Evolutionary conservation across 2,329 filamentous ascomycete species (phyloP).

Genomic region (Fusarium guadeloupense): DNA sequence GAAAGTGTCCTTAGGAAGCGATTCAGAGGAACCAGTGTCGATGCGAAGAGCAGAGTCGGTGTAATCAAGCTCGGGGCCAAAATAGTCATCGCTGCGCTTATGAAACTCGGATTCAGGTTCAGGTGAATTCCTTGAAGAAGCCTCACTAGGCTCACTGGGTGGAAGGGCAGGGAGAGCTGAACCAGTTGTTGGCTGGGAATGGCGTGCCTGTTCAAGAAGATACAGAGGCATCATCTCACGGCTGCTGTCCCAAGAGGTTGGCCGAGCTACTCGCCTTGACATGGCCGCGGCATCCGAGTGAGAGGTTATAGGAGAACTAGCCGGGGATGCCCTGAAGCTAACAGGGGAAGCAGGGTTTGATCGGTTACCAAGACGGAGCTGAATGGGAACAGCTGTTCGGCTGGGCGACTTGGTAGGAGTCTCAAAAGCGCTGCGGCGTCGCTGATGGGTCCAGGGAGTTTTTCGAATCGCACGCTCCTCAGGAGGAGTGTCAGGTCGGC

Average conservation of each 20-base stretch:
- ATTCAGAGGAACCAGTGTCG: constrained; percentile 50
- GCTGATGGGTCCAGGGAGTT: constrained; percentile 55
- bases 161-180: constrained; percentile 61
- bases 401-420: constrained; percentile 61
- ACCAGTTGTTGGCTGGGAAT: constrained; percentile 47
- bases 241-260: constrained; percentile 69
- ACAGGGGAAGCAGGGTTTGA: constrained; percentile 56
- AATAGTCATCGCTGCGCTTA: constrained; percentile 43
- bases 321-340: constrained; percentile 52
- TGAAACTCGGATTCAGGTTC: constrained; percentile 45
- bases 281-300: constrained; percentile 47
- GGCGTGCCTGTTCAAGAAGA: constrained; percentile 73
- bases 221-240: constrained; percentile 84
- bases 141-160: constrained; percentile 56
- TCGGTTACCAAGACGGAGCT: constrained; percentile 61
- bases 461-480: constrained; percentile 55
- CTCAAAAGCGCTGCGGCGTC: constrained; percentile 60
- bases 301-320: constrained; percentile 46
- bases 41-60: constrained; percentile 49
- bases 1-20: constrained; percentile 54
- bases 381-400: constrained; percentile 66
- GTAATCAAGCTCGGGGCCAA: constrained; percentile 34
- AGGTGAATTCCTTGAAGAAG: constrained; percentile 49
- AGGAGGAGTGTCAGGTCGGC: constrained; percentile 65
- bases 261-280: constrained; percentile 56